phyloP scores from a whole-genome alignment of 805 yeast genomes.

The Cyberlindnera suaveolens region DNA sequence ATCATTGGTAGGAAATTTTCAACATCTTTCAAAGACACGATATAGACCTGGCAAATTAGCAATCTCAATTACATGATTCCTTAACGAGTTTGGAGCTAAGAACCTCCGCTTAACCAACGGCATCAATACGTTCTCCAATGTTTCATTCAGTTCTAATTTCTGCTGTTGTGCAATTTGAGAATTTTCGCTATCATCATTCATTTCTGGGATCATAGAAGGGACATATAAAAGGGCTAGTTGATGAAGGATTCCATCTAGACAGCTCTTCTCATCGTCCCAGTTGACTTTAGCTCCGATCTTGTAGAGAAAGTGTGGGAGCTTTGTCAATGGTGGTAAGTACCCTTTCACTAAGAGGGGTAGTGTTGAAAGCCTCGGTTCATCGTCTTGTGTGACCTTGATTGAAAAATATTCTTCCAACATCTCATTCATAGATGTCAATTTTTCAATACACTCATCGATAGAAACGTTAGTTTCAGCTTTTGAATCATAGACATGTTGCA shows the following conservation, averaged over 20 bases:
- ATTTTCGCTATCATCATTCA: constrained; percentile 17
- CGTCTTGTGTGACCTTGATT: constrained; percentile 31
- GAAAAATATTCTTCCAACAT: constrained; percentile 82
- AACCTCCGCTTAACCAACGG: constrained; percentile 60
- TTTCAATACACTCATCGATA: constrained; percentile 22
- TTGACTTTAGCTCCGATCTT: constrained; percentile 53
- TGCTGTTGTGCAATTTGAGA: constrained; percentile 21
- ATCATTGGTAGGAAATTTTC: too few species aligned
- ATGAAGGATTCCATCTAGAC: constrained; percentile 57
- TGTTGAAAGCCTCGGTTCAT: constrained; percentile 34
- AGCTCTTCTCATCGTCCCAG: constrained; percentile 62
- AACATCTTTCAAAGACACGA: constrained; percentile 89
- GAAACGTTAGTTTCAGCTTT: constrained; percentile 15
- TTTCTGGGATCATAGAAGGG: constrained; percentile 45
- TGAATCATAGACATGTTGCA: constrained; percentile 9
- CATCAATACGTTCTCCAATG: constrained; percentile 54
- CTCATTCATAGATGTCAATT: constrained; percentile 48
- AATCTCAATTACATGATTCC: constrained; percentile 63
- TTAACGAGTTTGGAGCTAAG: constrained; percentile 52
- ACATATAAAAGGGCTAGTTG: constrained; percentile 70
- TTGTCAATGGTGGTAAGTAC: constrained; percentile 54
- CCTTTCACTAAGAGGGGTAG: constrained; percentile 67
- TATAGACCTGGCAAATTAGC: constrained; percentile 91
- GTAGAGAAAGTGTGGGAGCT: constrained; percentile 62
- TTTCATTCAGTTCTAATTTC: constrained; percentile 27